A percentile compares a stretch with the other conserved stretches of the same genome.
Evolutionary conservation across 1,284 basidiomycete species (phyloP).

Genomic region (Polyporus tsugae): DNA sequence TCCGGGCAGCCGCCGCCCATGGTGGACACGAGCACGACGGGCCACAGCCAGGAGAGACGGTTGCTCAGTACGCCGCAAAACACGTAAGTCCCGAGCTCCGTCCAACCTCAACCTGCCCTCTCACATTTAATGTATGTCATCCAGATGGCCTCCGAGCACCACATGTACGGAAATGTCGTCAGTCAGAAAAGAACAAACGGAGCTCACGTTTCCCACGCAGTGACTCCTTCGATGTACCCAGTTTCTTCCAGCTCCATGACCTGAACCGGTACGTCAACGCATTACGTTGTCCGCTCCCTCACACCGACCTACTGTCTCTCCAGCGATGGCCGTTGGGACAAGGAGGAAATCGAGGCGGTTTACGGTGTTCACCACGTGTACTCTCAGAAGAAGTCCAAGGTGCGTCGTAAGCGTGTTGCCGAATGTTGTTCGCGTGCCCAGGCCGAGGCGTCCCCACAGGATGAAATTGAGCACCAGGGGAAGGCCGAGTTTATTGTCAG

Average conservation of each 20-base stretch:
- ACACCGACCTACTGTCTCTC: background rate
- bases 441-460: slow-evolving; percentile 47
- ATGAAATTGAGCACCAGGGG: slow-evolving; percentile 82
- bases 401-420: slow-evolving; percentile 32
- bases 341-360: slow-evolving; percentile 87
- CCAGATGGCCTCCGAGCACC: slow-evolving; percentile 87
- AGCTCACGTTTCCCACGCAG: slow-evolving; percentile 46
- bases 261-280: slow-evolving; percentile 71
- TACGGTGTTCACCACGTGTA: slow-evolving; percentile 97
- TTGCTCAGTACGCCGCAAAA: slow-evolving; percentile 64
- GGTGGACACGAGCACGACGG: slow-evolving; percentile 39
- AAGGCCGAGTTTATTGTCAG: slow-evolving; percentile 88
- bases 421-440: background rate
- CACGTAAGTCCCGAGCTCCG: slow-evolving; percentile 55
- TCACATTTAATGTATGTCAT: slow-evolving; percentile 21
- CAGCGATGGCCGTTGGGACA: slow-evolving; percentile 79
- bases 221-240: slow-evolving; percentile 79
- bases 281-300: background rate
- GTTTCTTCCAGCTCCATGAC: slow-evolving; percentile 93
- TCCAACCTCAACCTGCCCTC: slow-evolving; percentile 13
- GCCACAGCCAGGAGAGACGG: slow-evolving; percentile 39
- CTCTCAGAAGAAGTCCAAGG: slow-evolving; percentile 87
- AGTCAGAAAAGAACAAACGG: slow-evolving; percentile 5
- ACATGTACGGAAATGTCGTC: slow-evolving; percentile 63
- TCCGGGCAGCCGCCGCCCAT: slow-evolving; percentile 38